A percentile compares a stretch with the other conserved stretches of the same genome.
phyloP scores from a whole-genome alignment of 2,329 filamentous ascomycete species.

The Fusarium sacchari region DNA sequence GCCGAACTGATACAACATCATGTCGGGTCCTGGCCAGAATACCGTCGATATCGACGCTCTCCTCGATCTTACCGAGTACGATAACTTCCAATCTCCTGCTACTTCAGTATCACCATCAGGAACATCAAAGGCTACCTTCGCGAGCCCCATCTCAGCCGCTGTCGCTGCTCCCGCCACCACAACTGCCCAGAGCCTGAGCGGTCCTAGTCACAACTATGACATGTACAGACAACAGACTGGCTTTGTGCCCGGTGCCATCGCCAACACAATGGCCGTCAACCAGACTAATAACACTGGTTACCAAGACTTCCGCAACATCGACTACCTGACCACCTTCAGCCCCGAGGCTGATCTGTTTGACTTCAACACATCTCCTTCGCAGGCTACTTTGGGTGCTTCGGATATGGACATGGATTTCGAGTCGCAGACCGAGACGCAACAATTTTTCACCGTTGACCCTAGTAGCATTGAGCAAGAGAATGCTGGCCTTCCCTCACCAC shows the following conservation, averaged over 20 bases:
- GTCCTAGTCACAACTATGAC: constrained; percentile 94
- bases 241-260: constrained; percentile 84
- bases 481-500: constrained; percentile 56
- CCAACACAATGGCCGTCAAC: constrained; percentile 82
- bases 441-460: constrained; percentile 80
- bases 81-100: constrained; percentile 68
- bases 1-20: constrained; percentile 38
- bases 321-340: constrained; percentile 66
- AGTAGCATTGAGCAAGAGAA: constrained; percentile 72
- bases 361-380: constrained; percentile 75
- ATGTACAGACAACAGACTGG: constrained; percentile 96
- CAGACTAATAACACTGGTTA: constrained; percentile 67
- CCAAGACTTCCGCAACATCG: constrained; percentile 59
- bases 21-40: constrained; percentile 56
- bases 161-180: constrained; percentile 65
- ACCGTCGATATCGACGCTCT: constrained; percentile 66
- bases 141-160: constrained; percentile 62
- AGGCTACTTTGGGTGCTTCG: constrained; percentile 65
- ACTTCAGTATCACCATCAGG: constrained; percentile 63
- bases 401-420: constrained; percentile 73
- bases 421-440: constrained; percentile 61
- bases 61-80: constrained; percentile 71
- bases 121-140: constrained; percentile 64
- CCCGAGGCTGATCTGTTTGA: constrained; percentile 75
- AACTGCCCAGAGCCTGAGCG: constrained; percentile 72